Evolutionary conservation across 768 basidiomycete species (phyloP).

Genomic region (Mycena venus): DNA sequence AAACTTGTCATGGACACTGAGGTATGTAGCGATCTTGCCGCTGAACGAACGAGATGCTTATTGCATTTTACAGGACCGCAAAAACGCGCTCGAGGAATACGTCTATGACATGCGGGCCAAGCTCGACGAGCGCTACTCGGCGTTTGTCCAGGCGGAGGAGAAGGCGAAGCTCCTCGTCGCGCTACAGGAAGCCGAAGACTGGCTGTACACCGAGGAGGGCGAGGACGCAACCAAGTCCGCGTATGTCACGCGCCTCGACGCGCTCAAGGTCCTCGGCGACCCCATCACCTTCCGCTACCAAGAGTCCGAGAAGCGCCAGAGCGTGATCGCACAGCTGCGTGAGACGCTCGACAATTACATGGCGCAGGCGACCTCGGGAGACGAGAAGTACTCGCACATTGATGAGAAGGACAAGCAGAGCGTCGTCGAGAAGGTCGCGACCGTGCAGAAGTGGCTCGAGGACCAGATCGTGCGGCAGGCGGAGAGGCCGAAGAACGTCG

Average conservation of each 20-base stretch:
- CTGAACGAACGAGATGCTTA: neutral
- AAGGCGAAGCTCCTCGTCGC: conserved; percentile 81
- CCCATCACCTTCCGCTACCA: conserved; percentile 87
- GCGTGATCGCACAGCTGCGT: conserved; percentile 80
- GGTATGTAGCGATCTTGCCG: conserved; percentile 59
- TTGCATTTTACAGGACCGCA: conserved; percentile 77
- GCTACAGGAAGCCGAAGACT: conserved; percentile 89
- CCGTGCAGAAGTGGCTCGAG: conserved; percentile 94
- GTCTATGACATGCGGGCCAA: conserved; percentile 96
- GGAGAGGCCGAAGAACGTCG: conserved; percentile 90
- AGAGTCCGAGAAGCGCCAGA: conserved; percentile 86
- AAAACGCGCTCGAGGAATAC: conserved; percentile 99
- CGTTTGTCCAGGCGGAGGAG: conserved; percentile 81
- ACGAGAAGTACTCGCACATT: conserved; percentile 93
- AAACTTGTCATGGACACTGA: conserved; percentile 99
- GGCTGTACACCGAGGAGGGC: conserved; percentile 97
- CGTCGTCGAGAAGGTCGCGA: conserved; percentile 92
- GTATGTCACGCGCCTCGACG: conserved; percentile 88
- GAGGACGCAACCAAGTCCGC: conserved; percentile 96
- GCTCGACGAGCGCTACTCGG: conserved; percentile 88
- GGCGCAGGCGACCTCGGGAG: conserved; percentile 82
- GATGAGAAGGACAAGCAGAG: conserved; percentile 88
- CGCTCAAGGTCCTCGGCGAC: conserved; percentile 88
- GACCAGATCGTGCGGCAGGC: conserved; percentile 90
- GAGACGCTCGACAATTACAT: conserved; percentile 92